phyloP scores from a whole-genome alignment of 176 grass and related monocot species.

The Carex littledalei region DNA sequence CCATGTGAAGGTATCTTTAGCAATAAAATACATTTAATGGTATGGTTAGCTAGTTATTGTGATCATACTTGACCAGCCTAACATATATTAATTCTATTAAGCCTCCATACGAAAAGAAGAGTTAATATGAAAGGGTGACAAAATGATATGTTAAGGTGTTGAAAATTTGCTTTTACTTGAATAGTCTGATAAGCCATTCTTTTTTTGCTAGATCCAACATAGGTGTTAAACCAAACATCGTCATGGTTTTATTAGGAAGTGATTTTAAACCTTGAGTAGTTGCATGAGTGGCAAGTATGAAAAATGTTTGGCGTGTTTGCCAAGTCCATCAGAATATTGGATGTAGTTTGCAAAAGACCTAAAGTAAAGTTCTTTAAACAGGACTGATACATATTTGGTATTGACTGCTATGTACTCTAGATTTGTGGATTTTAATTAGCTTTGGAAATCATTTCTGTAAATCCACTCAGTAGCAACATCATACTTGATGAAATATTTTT shows the following conservation, averaged over 20 bases:
- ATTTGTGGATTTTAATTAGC: background rate
- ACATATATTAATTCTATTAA: background rate
- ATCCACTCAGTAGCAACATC: background rate
- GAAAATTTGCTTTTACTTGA: background rate
- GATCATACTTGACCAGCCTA: background rate
- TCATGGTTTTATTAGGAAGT: background rate
- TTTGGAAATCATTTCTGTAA: background rate
- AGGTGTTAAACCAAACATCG: background rate
- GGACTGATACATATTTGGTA: background rate
- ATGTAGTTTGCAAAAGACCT: background rate
- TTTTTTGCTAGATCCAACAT: background rate
- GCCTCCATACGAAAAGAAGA: background rate
- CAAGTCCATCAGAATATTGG: background rate
- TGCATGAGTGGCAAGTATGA: background rate
- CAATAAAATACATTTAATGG: background rate
- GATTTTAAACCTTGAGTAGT: background rate
- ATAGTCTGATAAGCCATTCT: background rate
- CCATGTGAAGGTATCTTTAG: conserved; percentile 56
- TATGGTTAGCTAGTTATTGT: background rate
- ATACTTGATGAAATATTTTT: background rate
- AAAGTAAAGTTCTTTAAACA: background rate
- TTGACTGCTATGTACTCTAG: too few species aligned
- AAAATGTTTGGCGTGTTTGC: background rate
- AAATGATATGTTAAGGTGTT: background rate
- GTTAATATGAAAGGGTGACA: background rate